Evolutionary conservation across 345 rosid genomes (phyloP), one percentile per base, ranked within the genome.

Genomic region (Psidium guajava): DNA sequence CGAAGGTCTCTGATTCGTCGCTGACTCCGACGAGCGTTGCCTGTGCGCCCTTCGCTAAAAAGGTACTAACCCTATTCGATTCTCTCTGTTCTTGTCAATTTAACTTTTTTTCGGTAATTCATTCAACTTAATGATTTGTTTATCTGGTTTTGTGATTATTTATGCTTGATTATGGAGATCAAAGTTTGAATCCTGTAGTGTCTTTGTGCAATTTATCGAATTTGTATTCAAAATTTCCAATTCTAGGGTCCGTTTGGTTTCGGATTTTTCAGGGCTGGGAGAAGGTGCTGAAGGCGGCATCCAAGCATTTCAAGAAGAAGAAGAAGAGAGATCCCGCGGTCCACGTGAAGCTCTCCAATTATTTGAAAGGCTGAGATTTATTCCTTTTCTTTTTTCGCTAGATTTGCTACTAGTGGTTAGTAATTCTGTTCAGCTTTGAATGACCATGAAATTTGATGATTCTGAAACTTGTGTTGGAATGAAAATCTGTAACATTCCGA

Each of bases 301-400:
- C 95, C 1, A 96, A 89, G 85, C 99, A 92, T 84, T 94, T 95
- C 90, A 96, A 94, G 96, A 95, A 89, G 52, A 50, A 50, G 56
- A 85, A 77, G 87, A 92, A 89, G 89, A 93, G 61, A 85, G 94
- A 93, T 8, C 49, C 89, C 12, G 32, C 84, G 12, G 85, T 56
- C 74, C 92, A 91, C 77, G 85, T 85, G 58, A 90, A 90, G 92
- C 90, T 94, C 74, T 90, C 92, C 83, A 91, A 84, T 42, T 91
- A 84, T 84, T 85, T 92, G 88, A 90, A 86, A 83, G 87, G 44
- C 55, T n/a, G 44, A 54, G 55, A 32, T 24, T 0, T 27, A 27
- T 51, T 69, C 50, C 12, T 22, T 40, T 28, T 36, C 47, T 32
- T 36, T 36, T 36, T 52, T 15, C 2, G n/a, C 5, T 21, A 54